These are phyloP conservation scores for Teratosphaeria nubilosa DNA, from an alignment of 2,329 filamentous ascomycete genomes.

Conservation along the genomic window DNA sequence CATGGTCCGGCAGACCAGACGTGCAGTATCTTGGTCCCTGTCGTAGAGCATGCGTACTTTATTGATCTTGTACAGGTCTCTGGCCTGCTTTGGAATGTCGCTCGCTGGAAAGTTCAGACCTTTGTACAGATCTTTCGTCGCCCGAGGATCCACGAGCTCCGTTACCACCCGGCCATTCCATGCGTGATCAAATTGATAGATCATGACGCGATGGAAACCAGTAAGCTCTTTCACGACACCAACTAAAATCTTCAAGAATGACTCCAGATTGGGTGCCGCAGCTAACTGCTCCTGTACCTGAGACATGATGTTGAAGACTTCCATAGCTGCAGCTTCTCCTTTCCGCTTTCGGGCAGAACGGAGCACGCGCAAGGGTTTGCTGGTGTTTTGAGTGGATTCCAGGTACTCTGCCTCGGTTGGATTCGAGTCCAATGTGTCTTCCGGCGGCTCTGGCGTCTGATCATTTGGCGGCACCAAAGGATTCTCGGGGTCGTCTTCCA, in stretches of 20 bases:
- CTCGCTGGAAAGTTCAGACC: conserved; percentile 81
- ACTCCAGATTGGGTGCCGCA: conserved; percentile 58
- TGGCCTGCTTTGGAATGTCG: conserved; percentile 74
- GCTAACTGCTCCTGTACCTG: conserved; percentile 83
- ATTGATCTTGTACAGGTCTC: conserved; percentile 84
- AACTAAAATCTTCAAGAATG: conserved; percentile 69
- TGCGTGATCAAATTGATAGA: conserved; percentile 76
- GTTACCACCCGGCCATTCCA: conserved; percentile 84
- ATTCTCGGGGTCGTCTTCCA: conserved; percentile 63
- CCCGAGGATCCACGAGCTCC: conserved; percentile 70
- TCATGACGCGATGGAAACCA: conserved; percentile 84
- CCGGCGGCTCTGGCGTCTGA: conserved; percentile 50
- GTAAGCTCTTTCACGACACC: conserved; percentile 83
- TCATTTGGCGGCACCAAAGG: conserved; percentile 55
- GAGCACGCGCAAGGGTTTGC: conserved; percentile 67
- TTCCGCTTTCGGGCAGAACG: conserved; percentile 64
- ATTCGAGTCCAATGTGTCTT: conserved; percentile 63
- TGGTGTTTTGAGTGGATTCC: conserved; percentile 65
- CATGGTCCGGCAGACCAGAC: conserved; percentile 67
- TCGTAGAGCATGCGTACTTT: conserved; percentile 83
- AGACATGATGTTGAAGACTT: conserved; percentile 84
- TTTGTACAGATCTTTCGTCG: conserved; percentile 75
- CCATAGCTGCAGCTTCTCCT: conserved; percentile 74
- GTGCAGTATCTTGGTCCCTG: conserved; percentile 65
- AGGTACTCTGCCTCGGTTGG: conserved; percentile 65